A percentile compares a stretch with the other conserved stretches of the same genome.
phyloP scores from a whole-genome alignment of 345 rosid genomes.

The Brassica carinata region DNA sequence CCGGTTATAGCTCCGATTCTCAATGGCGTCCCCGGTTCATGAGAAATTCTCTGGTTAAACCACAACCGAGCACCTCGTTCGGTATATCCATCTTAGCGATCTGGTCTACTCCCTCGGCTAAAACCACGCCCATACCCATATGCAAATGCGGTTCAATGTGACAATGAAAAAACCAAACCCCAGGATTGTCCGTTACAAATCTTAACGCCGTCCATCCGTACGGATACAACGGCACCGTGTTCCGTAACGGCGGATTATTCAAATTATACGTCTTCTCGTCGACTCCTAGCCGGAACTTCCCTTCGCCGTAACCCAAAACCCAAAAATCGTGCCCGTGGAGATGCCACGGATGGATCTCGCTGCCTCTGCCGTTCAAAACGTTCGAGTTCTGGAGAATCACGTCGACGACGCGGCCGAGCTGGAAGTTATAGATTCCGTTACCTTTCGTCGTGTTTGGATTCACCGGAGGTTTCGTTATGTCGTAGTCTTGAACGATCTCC shows the following conservation, averaged over 20 bases:
- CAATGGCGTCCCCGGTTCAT: slow-evolving; percentile 18
- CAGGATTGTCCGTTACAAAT: not conserved
- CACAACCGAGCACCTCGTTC: not conserved
- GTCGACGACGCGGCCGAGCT: not conserved
- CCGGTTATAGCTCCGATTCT: not conserved
- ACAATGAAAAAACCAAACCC: not conserved
- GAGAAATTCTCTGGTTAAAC: not conserved
- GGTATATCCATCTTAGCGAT: not conserved
- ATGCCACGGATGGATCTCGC: not conserved
- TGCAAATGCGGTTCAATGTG: not conserved
- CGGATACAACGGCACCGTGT: not conserved
- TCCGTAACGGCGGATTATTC: not conserved
- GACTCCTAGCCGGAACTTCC: not conserved
- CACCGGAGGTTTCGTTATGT: not conserved
- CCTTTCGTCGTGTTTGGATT: not conserved
- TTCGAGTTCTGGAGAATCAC: not conserved
- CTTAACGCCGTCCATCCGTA: not conserved
- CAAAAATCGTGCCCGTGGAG: not conserved
- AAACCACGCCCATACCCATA: not conserved
- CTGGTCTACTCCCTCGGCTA: not conserved
- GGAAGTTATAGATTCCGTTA: not conserved
- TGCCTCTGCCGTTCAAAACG: not conserved
- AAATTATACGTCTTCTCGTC: not conserved
- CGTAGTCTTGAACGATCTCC: not conserved
- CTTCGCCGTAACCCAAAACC: not conserved